These are phyloP conservation scores for Xerocomus minutiporus DNA, from an alignment of 1,284 basidiomycete species.

Conservation along the genomic window DNA sequence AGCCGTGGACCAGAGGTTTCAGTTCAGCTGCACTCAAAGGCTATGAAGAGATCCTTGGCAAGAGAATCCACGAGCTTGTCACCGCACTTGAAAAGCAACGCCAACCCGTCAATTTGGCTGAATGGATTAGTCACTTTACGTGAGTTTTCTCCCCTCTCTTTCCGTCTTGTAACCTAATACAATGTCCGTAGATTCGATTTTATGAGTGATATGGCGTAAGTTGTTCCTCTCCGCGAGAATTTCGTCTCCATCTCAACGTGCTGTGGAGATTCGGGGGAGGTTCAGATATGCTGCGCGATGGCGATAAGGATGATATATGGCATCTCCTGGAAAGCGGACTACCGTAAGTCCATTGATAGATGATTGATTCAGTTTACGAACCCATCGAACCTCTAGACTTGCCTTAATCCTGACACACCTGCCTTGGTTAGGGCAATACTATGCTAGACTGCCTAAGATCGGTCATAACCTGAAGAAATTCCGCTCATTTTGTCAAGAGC, in stretches of 20 bases:
- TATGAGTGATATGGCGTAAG: conserved; percentile 59
- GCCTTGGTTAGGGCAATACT: conserved; percentile 41
- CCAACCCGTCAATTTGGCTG: conserved; percentile 37
- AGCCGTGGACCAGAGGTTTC: conserved; percentile 52
- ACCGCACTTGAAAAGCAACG: conserved; percentile 35
- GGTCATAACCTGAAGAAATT: conserved; percentile 32
- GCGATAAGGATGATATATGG: conserved; percentile 38
- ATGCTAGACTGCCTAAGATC: conserved; percentile 29
- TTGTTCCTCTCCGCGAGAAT: conserved; percentile 7
- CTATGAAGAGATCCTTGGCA: conserved; percentile 44
- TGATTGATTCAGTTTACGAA: conserved; percentile 2
- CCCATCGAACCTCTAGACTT: conserved; percentile 23
- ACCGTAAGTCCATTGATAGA: conserved; percentile 29
- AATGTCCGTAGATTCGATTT: conserved; percentile 47
- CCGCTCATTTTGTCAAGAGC: conserved; percentile 30
- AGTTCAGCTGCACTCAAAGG: conserved; percentile 46
- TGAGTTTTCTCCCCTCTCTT: conserved; percentile 31
- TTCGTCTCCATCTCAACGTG: conserved; percentile 8
- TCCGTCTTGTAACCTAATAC: conserved; percentile 11
- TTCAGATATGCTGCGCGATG: conserved; percentile 39
- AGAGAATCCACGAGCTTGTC: conserved; percentile 38
- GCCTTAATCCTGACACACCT: conserved; percentile 37
- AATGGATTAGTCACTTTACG: conserved; percentile 51
- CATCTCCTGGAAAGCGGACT: conserved; percentile 35
- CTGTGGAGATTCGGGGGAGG: conserved; percentile 47